Base-by-base conservation (phyloP, 2,329 filamentous ascomycete species). In the Trichoderma pleuroti region DNA sequence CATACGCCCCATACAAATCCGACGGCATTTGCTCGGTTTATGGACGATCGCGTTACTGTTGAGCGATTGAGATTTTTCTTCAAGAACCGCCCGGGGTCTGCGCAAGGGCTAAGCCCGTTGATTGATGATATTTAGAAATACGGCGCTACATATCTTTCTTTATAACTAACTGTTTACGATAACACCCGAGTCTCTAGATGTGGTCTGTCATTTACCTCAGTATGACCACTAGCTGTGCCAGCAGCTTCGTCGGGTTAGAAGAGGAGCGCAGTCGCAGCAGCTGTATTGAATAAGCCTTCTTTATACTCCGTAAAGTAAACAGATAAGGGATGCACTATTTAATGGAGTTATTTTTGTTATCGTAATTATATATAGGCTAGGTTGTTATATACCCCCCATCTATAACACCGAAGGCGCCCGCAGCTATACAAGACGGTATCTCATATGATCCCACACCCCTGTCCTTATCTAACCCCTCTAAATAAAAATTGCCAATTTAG, bases 51-150 rank as follows among this genome's bases (percentile, higher is more conserved):
- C 1, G 75, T 70, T 0, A 72, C 74, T 8, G 80, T 85, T 0
- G 84, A 86, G 77, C 77, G 82, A 71, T 72, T 82, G 52, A 78
- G 78, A 68, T 77, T 84, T 49, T 84, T 76, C 71, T 83, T 82
- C 56, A 84, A 86, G 77, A 73, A 75, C 4, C 77, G 74, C 14
- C 73, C 86, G 36, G 84, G 84, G 3, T 77, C 80, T 1, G 76
- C 84, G 0, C 80, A 84, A 74, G 84, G 83, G 1, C 39, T 78
- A 10, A 82, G 80, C 72, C 82, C 84, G 18, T 70, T 80, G 16
- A 46, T 65, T 9, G 78, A 79, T 70, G 73, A 72, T 21, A 72
- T 79, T 16, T 78, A 73, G 54, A 42, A 42, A 42, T 42, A 16
- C 9, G 0, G 39, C 4, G 39, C 1, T 42, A 16, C 0, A 42